Base-by-base conservation (phyloP, 192 early-diverging fungal genomes). In the Paraglomus brasilianum region DNA sequence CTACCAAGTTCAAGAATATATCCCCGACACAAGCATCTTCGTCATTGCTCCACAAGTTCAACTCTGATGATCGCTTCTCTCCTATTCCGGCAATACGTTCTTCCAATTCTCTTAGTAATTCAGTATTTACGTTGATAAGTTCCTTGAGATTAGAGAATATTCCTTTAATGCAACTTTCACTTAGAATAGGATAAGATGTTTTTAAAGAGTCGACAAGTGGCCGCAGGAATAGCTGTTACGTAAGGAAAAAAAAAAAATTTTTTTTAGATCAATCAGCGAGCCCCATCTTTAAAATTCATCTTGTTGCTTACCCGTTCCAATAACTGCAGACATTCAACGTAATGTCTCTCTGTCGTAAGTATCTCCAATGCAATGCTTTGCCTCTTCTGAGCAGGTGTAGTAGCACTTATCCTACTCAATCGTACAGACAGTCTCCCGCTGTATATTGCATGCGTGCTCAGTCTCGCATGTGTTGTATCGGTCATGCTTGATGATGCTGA, bases 281-380 rank as follows among this genome's bases (percentile, higher is more conserved):
- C 46, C 44, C 41, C 40, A 14, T 68, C 30, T 30, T 30, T 30
- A 30, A 30, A 30, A 30, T 30, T 30, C 30, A 30, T 30, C 3
- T 30, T 30, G 30, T 30, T 1, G 3, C 30, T 30, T 2, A 68
- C 66, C 15, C 84, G 83, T 39, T 91, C 79, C 1, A 96, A 71
- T 58, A 87, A 79, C 46, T 83, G 73, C 39, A 96, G 75, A 41
- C 89, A 87, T 39, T 90, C 82, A 11, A 96, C 92, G 71, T 96
- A 96, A 4, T 91, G 93, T 46, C 86, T 75, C 74, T 96, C 94
- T 1, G 94, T 95, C 58, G 84, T 78, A 14, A 95, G 73, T 15
- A 96, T 86, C 76, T 96, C 94, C 4, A 82, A 80, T 21, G 91
- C 82, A 11, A 96, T 88, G 49, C 84, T 80, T 66, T 80, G 73